These are phyloP conservation scores for Grigorovia transvaalensis DNA, from an alignment of 805 yeast genomes.

Conservation along the genomic window DNA sequence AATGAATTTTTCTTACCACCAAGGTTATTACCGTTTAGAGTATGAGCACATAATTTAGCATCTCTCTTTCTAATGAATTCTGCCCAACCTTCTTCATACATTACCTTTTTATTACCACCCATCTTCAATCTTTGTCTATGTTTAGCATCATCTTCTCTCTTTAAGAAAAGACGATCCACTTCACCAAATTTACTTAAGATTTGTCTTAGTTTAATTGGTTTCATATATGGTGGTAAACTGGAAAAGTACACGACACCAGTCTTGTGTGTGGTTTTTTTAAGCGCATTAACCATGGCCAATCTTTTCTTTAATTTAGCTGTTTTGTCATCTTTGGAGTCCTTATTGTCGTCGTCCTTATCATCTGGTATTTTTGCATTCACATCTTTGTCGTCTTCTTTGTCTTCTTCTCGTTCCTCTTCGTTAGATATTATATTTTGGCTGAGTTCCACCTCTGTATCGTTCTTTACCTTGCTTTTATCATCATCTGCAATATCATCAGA, in stretches of 20 bases:
- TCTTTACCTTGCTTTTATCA: background rate
- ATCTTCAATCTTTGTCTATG: conserved; percentile 61
- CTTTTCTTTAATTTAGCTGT: conserved; percentile 33
- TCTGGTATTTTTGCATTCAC: conserved; percentile 9
- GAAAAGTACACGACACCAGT: conserved; percentile 94
- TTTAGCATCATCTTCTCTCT: conserved; percentile 67
- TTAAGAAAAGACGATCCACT: conserved; percentile 74
- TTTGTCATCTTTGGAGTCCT: conserved; percentile 9
- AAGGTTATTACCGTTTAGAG: conserved; percentile 77
- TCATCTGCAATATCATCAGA: background rate
- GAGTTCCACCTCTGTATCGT: background rate
- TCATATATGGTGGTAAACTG: conserved; percentile 92
- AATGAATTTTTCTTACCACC: conserved; percentile 90
- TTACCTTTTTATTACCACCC: conserved; percentile 87
- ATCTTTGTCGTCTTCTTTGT: conserved; percentile 13
- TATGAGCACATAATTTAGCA: conserved; percentile 78
- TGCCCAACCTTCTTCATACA: conserved; percentile 94
- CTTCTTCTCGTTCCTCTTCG: conserved; percentile 10
- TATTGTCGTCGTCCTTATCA: conserved; percentile 9
- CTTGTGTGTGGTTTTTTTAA: conserved; percentile 44
- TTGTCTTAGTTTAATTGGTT: conserved; percentile 81
- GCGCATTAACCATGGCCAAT: conserved; percentile 35
- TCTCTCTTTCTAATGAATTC: conserved; percentile 76
- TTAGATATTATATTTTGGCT: too few relatives aligned
- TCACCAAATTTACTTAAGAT: conserved; percentile 74